Evolutionary conservation across 495 filamentous ascomycete species (phyloP), one percentile per base, ranked within the genome.

Genomic region (Penicillium fimorum): DNA sequence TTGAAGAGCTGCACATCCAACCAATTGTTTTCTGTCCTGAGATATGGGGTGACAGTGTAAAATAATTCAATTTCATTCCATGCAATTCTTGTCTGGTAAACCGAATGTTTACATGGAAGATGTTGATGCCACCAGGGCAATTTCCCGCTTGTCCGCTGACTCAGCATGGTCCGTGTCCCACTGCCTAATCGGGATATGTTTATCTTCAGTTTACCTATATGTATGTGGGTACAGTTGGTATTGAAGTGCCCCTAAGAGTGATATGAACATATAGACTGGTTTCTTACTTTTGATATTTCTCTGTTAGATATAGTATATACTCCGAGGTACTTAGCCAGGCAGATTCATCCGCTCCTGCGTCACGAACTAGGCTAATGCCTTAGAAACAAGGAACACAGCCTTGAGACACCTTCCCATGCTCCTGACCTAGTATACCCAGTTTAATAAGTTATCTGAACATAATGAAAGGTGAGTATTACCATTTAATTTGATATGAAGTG

Each of bases 91-190:
- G 33, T 1, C 17, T 29, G 2, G 24, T 17, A 9, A 29, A 6
- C 30, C 17, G 25, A 25, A 47, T 50, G 48, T 50, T 29, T 12
- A 50, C 47, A 30, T 38, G 47, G 47, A 50, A 5, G 15, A 9
- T 47, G 43, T 29, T 2, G 15, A 32, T 24, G 17, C 17, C 27
- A n/a, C 13, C 35, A 27, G 25, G 25, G 25, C 4, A 27, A 3
- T 27, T 27, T 10, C 13, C 1, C 12, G 22, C 1, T 20, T 15
- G 13, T 5, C 33, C 15, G 33, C 24, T 51, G 49, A 51, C 35
- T 51, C 49, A 51, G 35, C 22, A 12, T 51, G 49, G 35, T 29
- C 49, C 32, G 35, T 41, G 48, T 22, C 8, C 20, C 33, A 13
- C 2, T 40, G 7, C 48, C 48, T 27, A 32, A 20, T 47, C 7